Evolutionary conservation across 495 filamentous ascomycete species (phyloP).

Genomic region (Neurospora sp.): DNA sequence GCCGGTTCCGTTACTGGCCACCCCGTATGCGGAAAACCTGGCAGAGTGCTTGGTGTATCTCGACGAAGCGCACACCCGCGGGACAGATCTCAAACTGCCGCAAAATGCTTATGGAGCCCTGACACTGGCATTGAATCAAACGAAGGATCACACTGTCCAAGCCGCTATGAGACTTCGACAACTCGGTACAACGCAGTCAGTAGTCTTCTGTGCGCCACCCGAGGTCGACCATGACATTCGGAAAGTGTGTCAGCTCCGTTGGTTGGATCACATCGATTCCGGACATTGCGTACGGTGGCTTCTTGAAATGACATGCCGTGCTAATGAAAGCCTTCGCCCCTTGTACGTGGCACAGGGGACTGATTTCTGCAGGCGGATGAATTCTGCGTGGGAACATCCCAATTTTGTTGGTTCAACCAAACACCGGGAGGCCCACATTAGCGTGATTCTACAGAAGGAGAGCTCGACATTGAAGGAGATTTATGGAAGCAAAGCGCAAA

Average conservation of each 20-base stretch:
- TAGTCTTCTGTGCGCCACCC: slow-evolving; percentile 26
- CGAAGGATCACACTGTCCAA: slow-evolving; percentile 42
- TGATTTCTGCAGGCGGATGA: slow-evolving; percentile 38
- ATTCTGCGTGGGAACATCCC: not conserved
- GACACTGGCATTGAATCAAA: slow-evolving; percentile 35
- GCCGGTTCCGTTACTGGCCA: slow-evolving; percentile 21
- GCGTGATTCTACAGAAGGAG: not conserved
- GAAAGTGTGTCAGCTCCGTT: slow-evolving; percentile 15
- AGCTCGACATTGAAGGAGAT: not conserved
- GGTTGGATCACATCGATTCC: slow-evolving; percentile 21
- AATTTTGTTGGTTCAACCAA: not conserved
- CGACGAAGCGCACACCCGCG: slow-evolving; percentile 39
- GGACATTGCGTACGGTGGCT: slow-evolving; percentile 46
- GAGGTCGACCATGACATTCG: slow-evolving; percentile 37
- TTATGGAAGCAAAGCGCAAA: not conserved
- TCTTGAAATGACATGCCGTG: slow-evolving; percentile 47
- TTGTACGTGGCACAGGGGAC: slow-evolving; percentile 45
- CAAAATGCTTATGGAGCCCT: slow-evolving; percentile 28
- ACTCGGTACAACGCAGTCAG: slow-evolving; percentile 18
- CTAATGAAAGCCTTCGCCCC: slow-evolving; percentile 39
- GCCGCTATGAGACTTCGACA: slow-evolving; percentile 18
- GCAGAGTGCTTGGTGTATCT: slow-evolving; percentile 34
- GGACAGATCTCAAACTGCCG: slow-evolving; percentile 39
- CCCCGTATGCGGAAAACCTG: slow-evolving; percentile 33
- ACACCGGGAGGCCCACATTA: not conserved